These are phyloP conservation scores for Rhododendron kiyosumense DNA, from an alignment of 148 eudicot genomes.

Conservation along the genomic window DNA sequence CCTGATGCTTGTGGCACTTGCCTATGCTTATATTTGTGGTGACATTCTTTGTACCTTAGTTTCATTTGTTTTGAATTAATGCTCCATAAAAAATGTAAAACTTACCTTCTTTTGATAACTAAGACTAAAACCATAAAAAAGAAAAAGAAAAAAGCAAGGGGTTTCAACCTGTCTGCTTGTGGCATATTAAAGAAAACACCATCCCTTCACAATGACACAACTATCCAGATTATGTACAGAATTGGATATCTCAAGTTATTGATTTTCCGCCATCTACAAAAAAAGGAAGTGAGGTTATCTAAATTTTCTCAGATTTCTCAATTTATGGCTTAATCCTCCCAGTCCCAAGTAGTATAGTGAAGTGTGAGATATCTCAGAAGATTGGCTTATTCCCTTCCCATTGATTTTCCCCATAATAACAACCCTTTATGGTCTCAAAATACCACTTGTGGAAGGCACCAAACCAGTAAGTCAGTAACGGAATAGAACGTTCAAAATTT, in stretches of 20 bases:
- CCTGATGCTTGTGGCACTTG: background rate
- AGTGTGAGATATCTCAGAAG: background rate
- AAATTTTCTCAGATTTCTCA: background rate
- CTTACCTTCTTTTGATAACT: background rate
- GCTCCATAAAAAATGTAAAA: background rate
- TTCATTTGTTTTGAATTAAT: background rate
- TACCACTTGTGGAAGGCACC: background rate
- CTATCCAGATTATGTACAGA: background rate
- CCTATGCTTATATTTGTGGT: background rate
- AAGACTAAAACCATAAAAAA: background rate
- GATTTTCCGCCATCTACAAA: background rate
- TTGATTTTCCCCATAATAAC: background rate
- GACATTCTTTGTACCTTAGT: background rate
- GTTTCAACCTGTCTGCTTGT: background rate
- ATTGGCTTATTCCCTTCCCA: background rate
- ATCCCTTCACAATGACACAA: background rate
- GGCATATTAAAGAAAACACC: background rate
- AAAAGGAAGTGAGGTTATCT: background rate
- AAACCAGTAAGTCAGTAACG: background rate
- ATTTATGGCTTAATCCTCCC: background rate
- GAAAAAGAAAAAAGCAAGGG: background rate
- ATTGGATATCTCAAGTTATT: background rate
- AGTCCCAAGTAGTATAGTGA: background rate
- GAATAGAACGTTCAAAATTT: background rate
- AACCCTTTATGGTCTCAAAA: background rate